phyloP scores from a whole-genome alignment of 441 rosid species.

The Rhodomyrtus psidioides region DNA sequence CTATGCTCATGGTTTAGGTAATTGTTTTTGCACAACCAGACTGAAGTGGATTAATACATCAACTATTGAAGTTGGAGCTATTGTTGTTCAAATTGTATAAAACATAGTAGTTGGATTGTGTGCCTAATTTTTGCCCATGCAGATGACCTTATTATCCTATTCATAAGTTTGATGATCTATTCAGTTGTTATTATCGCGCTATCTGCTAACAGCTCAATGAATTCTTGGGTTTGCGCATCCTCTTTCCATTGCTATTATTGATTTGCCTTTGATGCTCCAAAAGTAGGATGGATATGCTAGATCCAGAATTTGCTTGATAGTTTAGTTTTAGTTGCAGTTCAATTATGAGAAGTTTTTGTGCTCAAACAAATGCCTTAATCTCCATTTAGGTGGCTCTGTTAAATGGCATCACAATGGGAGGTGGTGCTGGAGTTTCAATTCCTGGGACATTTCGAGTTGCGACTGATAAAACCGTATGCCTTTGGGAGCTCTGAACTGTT shows the following conservation, averaged over 20 bases:
- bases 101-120: neutral
- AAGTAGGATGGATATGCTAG: neutral
- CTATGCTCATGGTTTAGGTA: neutral
- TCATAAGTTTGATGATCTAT: neutral
- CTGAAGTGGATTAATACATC: neutral
- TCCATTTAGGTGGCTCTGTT: constrained; percentile 68
- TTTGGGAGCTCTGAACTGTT: neutral
- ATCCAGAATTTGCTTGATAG: neutral
- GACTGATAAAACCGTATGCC: constrained; percentile 70
- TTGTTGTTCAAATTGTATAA: neutral
- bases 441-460: constrained; percentile 88
- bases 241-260: neutral
- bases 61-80: neutral
- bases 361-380: neutral
- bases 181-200: neutral
- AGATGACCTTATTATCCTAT: neutral
- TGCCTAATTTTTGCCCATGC: neutral
- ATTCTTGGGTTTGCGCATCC: neutral
- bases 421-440: constrained; percentile 93
- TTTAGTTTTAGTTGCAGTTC: neutral
- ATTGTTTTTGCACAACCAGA: neutral
- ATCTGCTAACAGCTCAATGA: neutral
- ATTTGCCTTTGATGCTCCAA: neutral
- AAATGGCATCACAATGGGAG: constrained; percentile 92
- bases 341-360: neutral